Percentiles rank a stretch among this genome's conserved stretches.
phyloP scores from a whole-genome alignment of 2,329 filamentous ascomycete genomes.

The Corinectria fuckeliana region DNA sequence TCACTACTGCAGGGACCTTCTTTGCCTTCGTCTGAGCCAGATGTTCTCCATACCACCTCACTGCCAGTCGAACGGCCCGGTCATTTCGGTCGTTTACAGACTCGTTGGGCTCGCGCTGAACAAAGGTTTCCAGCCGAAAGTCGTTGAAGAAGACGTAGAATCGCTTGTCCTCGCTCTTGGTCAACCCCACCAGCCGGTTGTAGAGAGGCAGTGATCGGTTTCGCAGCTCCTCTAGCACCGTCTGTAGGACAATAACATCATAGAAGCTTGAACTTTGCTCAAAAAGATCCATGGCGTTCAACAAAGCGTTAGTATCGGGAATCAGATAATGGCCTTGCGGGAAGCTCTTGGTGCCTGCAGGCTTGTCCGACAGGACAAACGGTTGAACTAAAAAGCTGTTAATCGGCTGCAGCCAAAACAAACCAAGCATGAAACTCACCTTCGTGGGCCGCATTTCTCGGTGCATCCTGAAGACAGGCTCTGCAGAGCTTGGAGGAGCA shows the following conservation, averaged over 20 bases:
- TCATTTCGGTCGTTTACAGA: constrained; percentile 97
- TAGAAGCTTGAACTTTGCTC: constrained; percentile 91
- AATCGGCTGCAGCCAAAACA: not conserved
- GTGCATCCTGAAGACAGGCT: constrained; percentile 75
- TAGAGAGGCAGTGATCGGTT: constrained; percentile 94
- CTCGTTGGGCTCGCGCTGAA: constrained; percentile 76
- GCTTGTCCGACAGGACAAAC: constrained; percentile 88
- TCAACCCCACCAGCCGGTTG: constrained; percentile 87
- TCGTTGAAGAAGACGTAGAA: constrained; percentile 99
- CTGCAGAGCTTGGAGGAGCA: constrained; percentile 92
- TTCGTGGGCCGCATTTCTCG: constrained; percentile 78
- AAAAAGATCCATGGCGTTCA: constrained; percentile 97
- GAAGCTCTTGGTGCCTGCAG: constrained; percentile 81
- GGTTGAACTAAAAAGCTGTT: constrained; percentile 64
- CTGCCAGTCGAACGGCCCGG: constrained; percentile 83
- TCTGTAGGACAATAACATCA: constrained; percentile 96
- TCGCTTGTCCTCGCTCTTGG: constrained; percentile 94
- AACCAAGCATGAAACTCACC: constrained; percentile 55
- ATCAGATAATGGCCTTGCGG: constrained; percentile 91
- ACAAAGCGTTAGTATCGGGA: constrained; percentile 93
- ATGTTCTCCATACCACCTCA: constrained; percentile 90
- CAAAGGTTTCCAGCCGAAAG: constrained; percentile 90
- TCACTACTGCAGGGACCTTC: constrained; percentile 78
- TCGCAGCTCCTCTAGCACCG: constrained; percentile 93
- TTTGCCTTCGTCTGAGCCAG: constrained; percentile 68